Conservation (phyloP, 805 yeast genomes). For the Diddensiella santjacobensis region DNA sequence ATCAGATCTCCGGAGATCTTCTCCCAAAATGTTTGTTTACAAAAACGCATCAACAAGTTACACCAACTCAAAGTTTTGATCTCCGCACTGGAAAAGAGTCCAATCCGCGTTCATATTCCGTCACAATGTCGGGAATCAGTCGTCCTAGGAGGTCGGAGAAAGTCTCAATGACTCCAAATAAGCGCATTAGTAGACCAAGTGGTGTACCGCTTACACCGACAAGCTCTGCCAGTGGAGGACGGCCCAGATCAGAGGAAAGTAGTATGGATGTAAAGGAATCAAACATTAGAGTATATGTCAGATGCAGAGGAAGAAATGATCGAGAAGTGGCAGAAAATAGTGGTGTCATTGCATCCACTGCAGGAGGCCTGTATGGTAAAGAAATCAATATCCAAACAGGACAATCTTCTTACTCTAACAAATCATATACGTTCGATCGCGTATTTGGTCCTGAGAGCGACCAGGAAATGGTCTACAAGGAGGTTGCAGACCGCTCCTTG, state of each 20-base stretch:
- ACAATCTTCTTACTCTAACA: conserved; percentile 6
- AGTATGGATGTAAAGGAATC: neutral
- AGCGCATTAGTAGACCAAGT: neutral
- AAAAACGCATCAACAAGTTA: too few relatives aligned
- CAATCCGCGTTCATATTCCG: too few relatives aligned
- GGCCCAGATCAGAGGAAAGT: too few relatives aligned
- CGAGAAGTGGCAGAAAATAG: conserved; percentile 55
- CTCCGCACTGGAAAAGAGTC: too few relatives aligned
- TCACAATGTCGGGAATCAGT: neutral
- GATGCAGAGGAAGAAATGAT: conserved; percentile 58
- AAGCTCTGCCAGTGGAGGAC: neutral
- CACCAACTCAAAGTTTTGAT: too few relatives aligned
- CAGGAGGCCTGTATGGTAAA: conserved; percentile 9
- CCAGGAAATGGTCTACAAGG: conserved; percentile 56
- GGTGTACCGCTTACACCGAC: neutral
- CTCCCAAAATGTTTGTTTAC: too few relatives aligned
- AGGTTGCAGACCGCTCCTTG: conserved; percentile 40
- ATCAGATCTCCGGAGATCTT: too few relatives aligned
- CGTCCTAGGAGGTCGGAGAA: neutral
- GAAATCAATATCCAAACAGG: conserved; percentile 5
- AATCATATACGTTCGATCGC: conserved; percentile 54
- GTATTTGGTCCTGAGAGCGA: conserved; percentile 51
- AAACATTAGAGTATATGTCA: conserved; percentile 47
- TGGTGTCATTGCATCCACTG: conserved; percentile 46
- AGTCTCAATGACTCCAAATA: neutral